A percentile compares a stretch with the other conserved stretches of the same genome.
phyloP scores from a whole-genome alignment of 805 yeast species.

The Candida ascalaphidarum region DNA sequence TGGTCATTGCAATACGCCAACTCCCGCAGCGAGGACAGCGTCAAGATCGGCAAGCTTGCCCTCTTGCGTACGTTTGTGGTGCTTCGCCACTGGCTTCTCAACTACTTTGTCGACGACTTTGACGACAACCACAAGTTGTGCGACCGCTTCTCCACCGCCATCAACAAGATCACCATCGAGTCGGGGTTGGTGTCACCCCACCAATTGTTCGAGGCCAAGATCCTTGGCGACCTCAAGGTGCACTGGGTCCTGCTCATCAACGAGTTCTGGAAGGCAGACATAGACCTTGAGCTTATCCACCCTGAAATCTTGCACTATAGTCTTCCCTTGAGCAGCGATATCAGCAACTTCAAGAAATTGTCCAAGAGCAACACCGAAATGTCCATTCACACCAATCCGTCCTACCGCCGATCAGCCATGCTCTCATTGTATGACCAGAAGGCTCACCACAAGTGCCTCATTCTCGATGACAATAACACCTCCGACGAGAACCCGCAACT shows the following conservation, averaged over 20 bases:
- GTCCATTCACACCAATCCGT: constrained; percentile 34
- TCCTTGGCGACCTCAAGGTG: constrained; percentile 28
- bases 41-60: constrained; percentile 51
- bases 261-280: constrained; percentile 21
- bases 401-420: constrained; percentile 37
- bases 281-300: constrained; percentile 11
- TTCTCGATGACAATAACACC: constrained; percentile 15
- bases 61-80: constrained; percentile 79
- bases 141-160: constrained; percentile 39
- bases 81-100: constrained; percentile 81
- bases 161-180: constrained; percentile 27
- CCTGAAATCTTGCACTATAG: constrained; percentile 9
- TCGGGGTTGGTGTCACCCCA: constrained; percentile 18
- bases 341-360: constrained; percentile 11
- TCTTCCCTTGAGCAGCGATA: constrained; percentile 20
- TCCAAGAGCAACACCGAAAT: constrained; percentile 26
- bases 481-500: constrained; percentile 28
- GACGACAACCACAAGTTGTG: constrained; percentile 22
- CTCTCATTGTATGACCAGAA: constrained; percentile 33
- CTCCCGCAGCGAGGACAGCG: constrained; percentile 14
- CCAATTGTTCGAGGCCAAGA: constrained; percentile 28
- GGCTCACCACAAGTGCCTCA: constrained; percentile 24
- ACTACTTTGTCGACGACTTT: constrained; percentile 81
- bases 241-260: constrained; percentile 29
- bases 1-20: constrained; percentile 56